Evolutionary conservation across 768 basidiomycete genomes (phyloP).

Genomic region (Mycena venus): DNA sequence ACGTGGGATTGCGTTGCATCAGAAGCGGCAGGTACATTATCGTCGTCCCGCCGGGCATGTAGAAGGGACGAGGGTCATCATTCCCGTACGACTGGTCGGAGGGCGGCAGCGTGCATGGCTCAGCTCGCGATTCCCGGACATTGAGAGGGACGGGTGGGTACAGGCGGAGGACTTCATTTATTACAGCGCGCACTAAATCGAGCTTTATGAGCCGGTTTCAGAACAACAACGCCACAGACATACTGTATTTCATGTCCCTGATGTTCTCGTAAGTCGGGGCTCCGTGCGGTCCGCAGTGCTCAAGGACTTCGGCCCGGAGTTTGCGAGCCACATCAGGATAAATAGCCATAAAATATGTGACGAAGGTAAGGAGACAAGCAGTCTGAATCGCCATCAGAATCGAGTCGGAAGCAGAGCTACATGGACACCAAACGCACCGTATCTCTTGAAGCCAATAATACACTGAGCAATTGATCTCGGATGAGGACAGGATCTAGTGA

Average conservation of each 20-base stretch:
- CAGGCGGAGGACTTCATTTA: constrained; percentile 83
- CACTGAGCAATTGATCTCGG: constrained; percentile 82
- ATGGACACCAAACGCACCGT: constrained; percentile 62
- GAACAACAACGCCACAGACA: constrained; percentile 34
- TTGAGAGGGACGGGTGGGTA: constrained; percentile 88
- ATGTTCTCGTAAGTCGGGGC: constrained; percentile 70
- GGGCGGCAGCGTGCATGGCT: constrained; percentile 64
- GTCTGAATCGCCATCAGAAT: constrained; percentile 58
- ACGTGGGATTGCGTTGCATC: constrained; percentile 72
- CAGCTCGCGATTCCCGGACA: constrained; percentile 67
- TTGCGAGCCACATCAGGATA: constrained; percentile 68
- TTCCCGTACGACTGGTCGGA: constrained; percentile 62
- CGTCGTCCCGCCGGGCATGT: constrained; percentile 69
- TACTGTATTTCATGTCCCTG: constrained; percentile 76
- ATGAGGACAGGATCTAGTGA: constrained; percentile 72
- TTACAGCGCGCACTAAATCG: constrained; percentile 77
- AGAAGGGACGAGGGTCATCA: constrained; percentile 57
- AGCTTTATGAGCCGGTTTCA: neutral
- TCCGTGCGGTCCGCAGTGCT: constrained; percentile 62
- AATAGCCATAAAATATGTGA: constrained; percentile 77
- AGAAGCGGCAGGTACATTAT: constrained; percentile 74
- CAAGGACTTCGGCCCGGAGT: constrained; percentile 73
- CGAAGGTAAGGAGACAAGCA: constrained; percentile 75
- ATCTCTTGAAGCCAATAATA: constrained; percentile 83
- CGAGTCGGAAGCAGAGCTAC: neutral